Evolutionary conservation across 208 protist species (phyloP), one percentile per base, ranked within the genome.

Genomic region (Acanthamoeba triangularis): DNA sequence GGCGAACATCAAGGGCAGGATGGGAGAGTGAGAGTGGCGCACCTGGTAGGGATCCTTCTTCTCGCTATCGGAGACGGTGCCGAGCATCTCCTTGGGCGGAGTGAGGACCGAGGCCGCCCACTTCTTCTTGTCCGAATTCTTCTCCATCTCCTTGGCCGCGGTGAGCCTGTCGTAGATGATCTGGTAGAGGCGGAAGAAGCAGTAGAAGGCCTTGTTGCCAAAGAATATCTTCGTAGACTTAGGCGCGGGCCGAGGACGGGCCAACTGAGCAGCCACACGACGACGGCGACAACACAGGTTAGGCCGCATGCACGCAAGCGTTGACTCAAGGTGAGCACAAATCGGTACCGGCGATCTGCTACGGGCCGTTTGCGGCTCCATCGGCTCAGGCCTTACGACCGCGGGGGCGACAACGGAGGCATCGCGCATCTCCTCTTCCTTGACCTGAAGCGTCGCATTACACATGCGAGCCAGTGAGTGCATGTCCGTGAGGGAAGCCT

Each of bases 201-300:
- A 96, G 80, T 96, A 97, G 72, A 97, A 97, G 25, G 96, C 87
- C 65, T 96, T 96, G 52, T 97, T 96, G 41, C 95, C 96, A 90
- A 91, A 97, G 30, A 97, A 97, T 23, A 97, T 63, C 67, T 96
- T 69, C 18, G 61, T 93, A 13, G 63, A 76, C 28, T 93, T 76
- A 23, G 61, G 47, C 11, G 69, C 33, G 14, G 69, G 69, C 69
- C 69, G 69, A 78, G 37, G n/a, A 44, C 69, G 33, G 30, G 69
- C 37, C 33, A 47, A 37, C 33, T 44, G 33, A 1, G 69, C 30
- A 0, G 3, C n/a, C 52, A 20, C 52, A 56, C 52, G 18, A n/a
- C n/a, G n/a, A n/a, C n/a, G n/a, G 20, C 13, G 52, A 56, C 16
- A 23, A 14, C 13, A 20, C 52, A 23, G 52, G 52, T 47, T 47